Evolutionary conservation across 1,139 yeast genomes (phyloP).

Genomic region (Yamadazyma epiphylla): DNA sequence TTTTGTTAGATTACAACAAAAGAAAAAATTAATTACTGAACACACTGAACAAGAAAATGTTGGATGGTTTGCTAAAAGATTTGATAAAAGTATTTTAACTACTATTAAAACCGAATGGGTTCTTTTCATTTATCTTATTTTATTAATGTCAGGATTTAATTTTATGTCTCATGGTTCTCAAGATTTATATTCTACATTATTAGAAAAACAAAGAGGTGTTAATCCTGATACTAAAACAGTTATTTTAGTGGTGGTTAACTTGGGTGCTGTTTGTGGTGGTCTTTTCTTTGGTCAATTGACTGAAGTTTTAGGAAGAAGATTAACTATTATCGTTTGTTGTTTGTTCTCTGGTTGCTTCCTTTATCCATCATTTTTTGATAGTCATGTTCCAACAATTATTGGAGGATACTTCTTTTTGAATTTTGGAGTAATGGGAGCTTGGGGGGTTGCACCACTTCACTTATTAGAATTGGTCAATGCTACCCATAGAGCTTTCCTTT

Average conservation of each 20-base stretch:
- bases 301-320: constrained; percentile 42
- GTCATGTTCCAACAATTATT: constrained; percentile 21
- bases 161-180: constrained; percentile 56
- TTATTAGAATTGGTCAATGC: constrained; percentile 35
- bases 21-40: constrained; percentile 8
- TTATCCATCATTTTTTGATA: constrained; percentile 29
- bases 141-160: constrained; percentile 48
- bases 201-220: constrained; percentile 35
- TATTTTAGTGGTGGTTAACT: constrained; percentile 42
- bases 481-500: constrained; percentile 30
- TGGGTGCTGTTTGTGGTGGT: constrained; percentile 53
- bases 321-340: constrained; percentile 33
- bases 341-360: constrained; percentile 30
- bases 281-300: constrained; percentile 41
- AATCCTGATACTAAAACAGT: constrained; percentile 36
- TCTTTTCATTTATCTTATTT: constrained; percentile 38
- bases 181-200: constrained; percentile 49
- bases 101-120: constrained; percentile 40
- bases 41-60: constrained; percentile 1
- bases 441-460: constrained; percentile 37
- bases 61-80: constrained; percentile 5
- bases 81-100: constrained; percentile 14
- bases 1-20: constrained; percentile 15
- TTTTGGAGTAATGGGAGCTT: constrained; percentile 33
- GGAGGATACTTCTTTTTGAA: constrained; percentile 24